Base-by-base conservation (phyloP, 139 green algal genomes). In the Chlamydomonas sp. region DNA sequence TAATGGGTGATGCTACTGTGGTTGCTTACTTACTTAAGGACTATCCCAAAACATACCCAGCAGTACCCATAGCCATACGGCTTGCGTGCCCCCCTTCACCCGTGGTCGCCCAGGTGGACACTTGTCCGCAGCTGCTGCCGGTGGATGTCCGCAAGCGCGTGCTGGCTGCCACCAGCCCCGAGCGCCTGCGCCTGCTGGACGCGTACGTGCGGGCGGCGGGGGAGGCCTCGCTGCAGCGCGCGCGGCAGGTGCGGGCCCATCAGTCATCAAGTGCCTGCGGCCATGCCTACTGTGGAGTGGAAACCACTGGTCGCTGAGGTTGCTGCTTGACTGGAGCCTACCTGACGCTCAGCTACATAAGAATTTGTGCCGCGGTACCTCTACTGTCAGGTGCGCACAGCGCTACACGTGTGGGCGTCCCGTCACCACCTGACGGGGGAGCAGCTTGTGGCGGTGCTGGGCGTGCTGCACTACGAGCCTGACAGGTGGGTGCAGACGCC, bases 391-490 rank as follows among this genome's bases (percentile, higher is more conserved):
- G 31, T 92, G 57, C 89, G 89, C 31, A 83, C 79, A 18, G 77
- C 63, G 64, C 77, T 92, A 10, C 88, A 92, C 60, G 14, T 68
- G 69, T 92, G 89, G 78, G 86, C 82, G 9, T 64, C 83, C 3
- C 16, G 61, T 68, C 74, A n/a, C 68, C 72, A 64, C 75, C 7
- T 92, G 16, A 90, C 49, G n/a, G 78, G 14, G 20, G 31, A 5
- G 16, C 88, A 88, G 83, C 60, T 89, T 8, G 1, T 9, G 2
- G 61, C 60, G 2, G 83, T 91, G 8, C 83, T 93, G 57, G 14
- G 4, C 4, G 4, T 57, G 0, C 74, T 93, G 67, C 61, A 80
- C 67, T 86, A 77, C 69, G 87, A 89, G 81, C 67, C 49, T 64
- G 83, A 86, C 86, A 82, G 80, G 62, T 77, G 82, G 76, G 31